Base-by-base conservation (phyloP, 768 basidiomycete species). In the Rhizopogon vulgaris region DNA sequence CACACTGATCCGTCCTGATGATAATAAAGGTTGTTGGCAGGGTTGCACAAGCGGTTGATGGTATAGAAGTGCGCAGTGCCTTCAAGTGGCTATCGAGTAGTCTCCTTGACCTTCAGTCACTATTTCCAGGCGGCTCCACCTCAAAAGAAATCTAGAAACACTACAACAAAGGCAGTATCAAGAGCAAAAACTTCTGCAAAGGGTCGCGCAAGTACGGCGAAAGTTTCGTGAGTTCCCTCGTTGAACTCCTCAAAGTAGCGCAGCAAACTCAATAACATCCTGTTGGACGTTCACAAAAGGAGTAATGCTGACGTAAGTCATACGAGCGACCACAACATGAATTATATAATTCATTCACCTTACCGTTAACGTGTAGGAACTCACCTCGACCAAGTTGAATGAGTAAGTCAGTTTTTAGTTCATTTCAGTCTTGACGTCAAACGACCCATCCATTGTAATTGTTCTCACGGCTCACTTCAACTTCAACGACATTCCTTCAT, bases 401-500 rank as follows among this genome's bases (percentile, higher is more conserved):
- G 62, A 62, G 66, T 68, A 64, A 68, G 66, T 68, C 59, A 50
- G 49, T 56, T 30, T 60, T 63, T 55, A 49, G 42, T 56, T 30
- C 58, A 51, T 60, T 52, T 55, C 52, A 49, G 38, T 56, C 52
- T 30, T 38, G 15, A 41, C 52, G 27, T 27, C 55, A 45, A 22
- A 51, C 58, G 41, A 49, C 54, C 48, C 41, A 51, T 55, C 43
- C 18, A 42, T 39, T 54, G 28, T 39, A 24, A 45, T 39, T 54
- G 28, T 39, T 37, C 25, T 48, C 32, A 56, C 51, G 38, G 48
- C 38, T 25, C 41, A 47, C 38, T 25, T 34, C 42, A 46, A 18
- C 25, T 41, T 62, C 58, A 52, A 59, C 65, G 57, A 65, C 66
- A 54, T 65, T 57, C 68, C 63, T 61, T 54, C 77, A 87, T 88